These are phyloP conservation scores for Isatis tinctoria DNA, from an alignment of 345 rosid species.

Conservation along the genomic window DNA sequence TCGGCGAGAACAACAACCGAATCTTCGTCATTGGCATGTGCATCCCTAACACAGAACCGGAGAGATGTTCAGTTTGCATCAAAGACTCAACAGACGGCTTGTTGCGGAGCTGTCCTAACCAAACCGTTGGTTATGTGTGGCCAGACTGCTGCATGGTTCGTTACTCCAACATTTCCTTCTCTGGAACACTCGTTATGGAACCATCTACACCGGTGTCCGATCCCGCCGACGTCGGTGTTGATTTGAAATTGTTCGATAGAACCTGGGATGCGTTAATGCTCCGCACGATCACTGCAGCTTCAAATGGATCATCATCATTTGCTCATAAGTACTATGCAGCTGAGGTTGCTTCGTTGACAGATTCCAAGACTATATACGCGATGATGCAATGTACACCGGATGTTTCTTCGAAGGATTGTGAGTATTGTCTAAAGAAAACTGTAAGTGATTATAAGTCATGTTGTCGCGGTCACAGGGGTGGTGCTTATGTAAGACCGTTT, in stretches of 20 bases:
- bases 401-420: not conserved
- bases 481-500: not conserved
- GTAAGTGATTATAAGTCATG: not conserved
- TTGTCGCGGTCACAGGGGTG: not conserved
- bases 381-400: constrained; percentile 19
- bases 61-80: constrained; percentile 27
- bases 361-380: not conserved
- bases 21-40: constrained; percentile 33
- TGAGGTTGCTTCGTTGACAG: constrained; percentile 4
- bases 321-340: not conserved
- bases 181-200: not conserved
- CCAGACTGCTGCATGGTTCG: constrained; percentile 36
- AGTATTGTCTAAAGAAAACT: not conserved
- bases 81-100: constrained; percentile 3
- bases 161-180: constrained; percentile 34
- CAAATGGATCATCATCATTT: not conserved
- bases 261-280: not conserved
- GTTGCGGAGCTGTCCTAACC: constrained; percentile 23
- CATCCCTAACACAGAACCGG: constrained; percentile 24
- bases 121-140: constrained; percentile 33
- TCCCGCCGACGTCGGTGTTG: not conserved
- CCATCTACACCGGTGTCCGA: not conserved
- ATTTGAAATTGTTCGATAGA: constrained; percentile 8
- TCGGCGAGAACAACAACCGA: constrained; percentile 7
- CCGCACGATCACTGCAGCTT: not conserved